These are phyloP conservation scores for Debaryomyces sp. DNA, from an alignment of 1,139 yeast genomes.

Conservation along the genomic window DNA sequence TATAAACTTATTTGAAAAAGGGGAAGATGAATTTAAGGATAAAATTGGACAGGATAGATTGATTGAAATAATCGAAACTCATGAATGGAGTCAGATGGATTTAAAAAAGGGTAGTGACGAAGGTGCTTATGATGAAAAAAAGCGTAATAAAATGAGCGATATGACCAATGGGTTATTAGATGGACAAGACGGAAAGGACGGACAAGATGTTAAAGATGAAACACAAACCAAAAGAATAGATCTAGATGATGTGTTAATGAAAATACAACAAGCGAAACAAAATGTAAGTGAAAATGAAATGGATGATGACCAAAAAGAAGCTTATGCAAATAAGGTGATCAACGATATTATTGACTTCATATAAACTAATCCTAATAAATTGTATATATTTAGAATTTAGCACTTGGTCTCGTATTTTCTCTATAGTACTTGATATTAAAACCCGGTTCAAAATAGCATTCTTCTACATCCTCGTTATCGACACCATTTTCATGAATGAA, in stretches of 20 bases:
- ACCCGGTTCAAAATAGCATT: conserved; percentile 70
- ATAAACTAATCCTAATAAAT: conserved; percentile 14
- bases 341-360: conserved; percentile 43
- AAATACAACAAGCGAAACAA: conserved; percentile 34
- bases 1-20: conserved; percentile 25
- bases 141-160: conserved; percentile 23
- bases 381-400: conserved; percentile 16
- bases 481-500: conserved; percentile 82
- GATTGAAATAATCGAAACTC: conserved; percentile 39
- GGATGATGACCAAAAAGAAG: conserved; percentile 27
- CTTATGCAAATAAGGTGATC: conserved; percentile 36
- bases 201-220: conserved; percentile 3
- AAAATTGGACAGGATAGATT: conserved; percentile 33
- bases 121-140: conserved; percentile 19
- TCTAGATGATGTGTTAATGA: conserved; percentile 29
- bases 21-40: conserved; percentile 30
- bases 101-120: background rate
- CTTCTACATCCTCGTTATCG: conserved; percentile 80
- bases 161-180: conserved; percentile 34
- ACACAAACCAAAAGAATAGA: conserved; percentile 20
- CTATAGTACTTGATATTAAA: conserved; percentile 36
- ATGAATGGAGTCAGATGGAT: conserved; percentile 40
- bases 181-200: conserved; percentile 6
- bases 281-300: conserved; percentile 23
- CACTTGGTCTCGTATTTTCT: conserved; percentile 8